Evolutionary conservation across 345 rosid genomes (phyloP).

Genomic region (Cardamine chenopodiifolia): DNA sequence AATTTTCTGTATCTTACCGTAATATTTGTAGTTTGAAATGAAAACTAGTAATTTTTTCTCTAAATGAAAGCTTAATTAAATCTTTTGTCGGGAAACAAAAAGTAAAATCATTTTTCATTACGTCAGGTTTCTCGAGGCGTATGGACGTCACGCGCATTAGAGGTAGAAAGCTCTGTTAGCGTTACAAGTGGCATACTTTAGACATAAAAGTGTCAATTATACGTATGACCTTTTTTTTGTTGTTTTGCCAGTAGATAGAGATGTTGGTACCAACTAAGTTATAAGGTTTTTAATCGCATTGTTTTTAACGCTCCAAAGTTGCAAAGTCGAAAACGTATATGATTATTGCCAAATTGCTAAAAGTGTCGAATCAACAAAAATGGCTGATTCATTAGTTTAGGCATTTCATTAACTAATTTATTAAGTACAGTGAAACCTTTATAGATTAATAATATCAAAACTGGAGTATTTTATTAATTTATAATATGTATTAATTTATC

Average conservation of each 20-base stretch:
- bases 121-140: conserved; percentile 31
- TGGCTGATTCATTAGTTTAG: background rate
- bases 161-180: conserved; percentile 19
- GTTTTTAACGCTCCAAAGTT: conserved; percentile 3
- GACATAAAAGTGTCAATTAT: conserved; percentile 29
- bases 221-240: conserved; percentile 15
- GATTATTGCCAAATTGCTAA: conserved; percentile 22
- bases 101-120: conserved; percentile 21
- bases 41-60: background rate
- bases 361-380: background rate
- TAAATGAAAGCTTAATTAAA: background rate
- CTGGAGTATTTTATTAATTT: no score
- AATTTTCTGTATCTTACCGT: background rate
- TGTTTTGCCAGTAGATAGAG: background rate
- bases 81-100: background rate
- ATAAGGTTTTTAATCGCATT: background rate
- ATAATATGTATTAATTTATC: no score
- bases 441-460: no score
- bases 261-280: background rate
- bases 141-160: conserved; percentile 22
- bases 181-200: conserved; percentile 43
- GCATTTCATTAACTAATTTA: background rate
- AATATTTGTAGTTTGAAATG: conserved; percentile 2
- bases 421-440: no score
- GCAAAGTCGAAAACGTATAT: background rate